Percentiles rank a stretch among this genome's conserved stretches.
phyloP scores from a whole-genome alignment of 2,329 filamentous ascomycete genomes.

The Colletotrichum aenigma region DNA sequence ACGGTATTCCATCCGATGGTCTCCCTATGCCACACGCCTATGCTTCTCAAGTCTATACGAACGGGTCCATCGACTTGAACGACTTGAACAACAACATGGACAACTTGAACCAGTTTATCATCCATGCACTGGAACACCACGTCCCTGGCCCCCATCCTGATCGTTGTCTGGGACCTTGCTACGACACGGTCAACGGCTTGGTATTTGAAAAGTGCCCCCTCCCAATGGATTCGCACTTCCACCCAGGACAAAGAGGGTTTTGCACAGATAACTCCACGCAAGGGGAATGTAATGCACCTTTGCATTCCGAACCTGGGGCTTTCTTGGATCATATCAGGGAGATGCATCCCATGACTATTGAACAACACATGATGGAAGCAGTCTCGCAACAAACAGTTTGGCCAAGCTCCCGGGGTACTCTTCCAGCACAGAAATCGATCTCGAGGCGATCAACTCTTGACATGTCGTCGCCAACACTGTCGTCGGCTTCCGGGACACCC shows the following conservation, averaged over 20 bases:
- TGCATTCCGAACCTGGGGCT: background rate
- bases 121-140: slow-evolving; percentile 34
- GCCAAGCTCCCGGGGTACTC: background rate
- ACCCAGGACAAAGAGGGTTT: background rate
- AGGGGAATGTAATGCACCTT: background rate
- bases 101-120: background rate
- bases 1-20: background rate
- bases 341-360: background rate
- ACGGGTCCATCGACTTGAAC: background rate
- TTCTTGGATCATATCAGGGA: background rate
- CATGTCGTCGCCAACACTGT: background rate
- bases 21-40: background rate
- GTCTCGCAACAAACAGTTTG: background rate
- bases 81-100: too few species aligned
- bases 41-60: background rate
- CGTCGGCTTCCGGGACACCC: background rate
- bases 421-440: background rate
- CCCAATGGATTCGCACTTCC: slow-evolving; percentile 20
- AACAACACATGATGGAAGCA: background rate
- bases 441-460: background rate
- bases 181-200: slow-evolving; percentile 17
- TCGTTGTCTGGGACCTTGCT: slow-evolving; percentile 20
- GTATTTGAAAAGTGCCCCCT: slow-evolving; percentile 23
- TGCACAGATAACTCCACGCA: background rate
- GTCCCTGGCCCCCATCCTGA: background rate